phyloP scores from a whole-genome alignment of 2,329 filamentous ascomycete species.

The Botrytis squamosa region DNA sequence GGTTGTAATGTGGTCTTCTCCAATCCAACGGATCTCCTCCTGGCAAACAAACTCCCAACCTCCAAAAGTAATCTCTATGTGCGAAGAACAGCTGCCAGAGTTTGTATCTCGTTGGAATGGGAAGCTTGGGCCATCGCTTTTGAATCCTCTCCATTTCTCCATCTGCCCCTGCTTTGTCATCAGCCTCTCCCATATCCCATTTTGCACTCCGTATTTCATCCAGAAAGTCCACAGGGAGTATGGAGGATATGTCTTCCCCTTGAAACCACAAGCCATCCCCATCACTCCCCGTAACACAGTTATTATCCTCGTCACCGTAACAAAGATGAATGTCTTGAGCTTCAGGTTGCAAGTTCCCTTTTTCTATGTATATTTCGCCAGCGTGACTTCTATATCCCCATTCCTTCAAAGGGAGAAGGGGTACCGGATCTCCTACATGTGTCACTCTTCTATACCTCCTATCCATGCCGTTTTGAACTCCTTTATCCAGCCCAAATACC shows the following conservation, averaged over 20 bases:
- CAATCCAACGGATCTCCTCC: slow-evolving; percentile 71
- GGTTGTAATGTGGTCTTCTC: slow-evolving; percentile 53
- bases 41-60: slow-evolving; percentile 84
- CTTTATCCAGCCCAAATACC: slow-evolving; percentile 24
- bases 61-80: slow-evolving; percentile 96
- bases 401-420: slow-evolving; percentile 78
- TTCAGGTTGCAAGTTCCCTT: slow-evolving; percentile 65
- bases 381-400: slow-evolving; percentile 86
- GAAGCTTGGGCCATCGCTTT: slow-evolving; percentile 23
- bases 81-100: slow-evolving; percentile 94
- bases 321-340: slow-evolving; percentile 70
- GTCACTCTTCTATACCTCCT: slow-evolving; percentile 72
- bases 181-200: neutral
- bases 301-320: slow-evolving; percentile 64
- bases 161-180: neutral
- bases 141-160: slow-evolving; percentile 31
- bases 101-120: slow-evolving; percentile 54
- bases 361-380: slow-evolving; percentile 83
- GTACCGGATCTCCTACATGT: slow-evolving; percentile 83
- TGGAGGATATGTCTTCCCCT: neutral
- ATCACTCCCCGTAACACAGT: slow-evolving; percentile 63
- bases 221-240: neutral
- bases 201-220: neutral
- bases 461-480: neutral
- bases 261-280: slow-evolving; percentile 24